Evolutionary conservation across 1,139 yeast species (phyloP), one percentile per base, ranked within the genome.

Genomic region (Komagataea norvegica): DNA sequence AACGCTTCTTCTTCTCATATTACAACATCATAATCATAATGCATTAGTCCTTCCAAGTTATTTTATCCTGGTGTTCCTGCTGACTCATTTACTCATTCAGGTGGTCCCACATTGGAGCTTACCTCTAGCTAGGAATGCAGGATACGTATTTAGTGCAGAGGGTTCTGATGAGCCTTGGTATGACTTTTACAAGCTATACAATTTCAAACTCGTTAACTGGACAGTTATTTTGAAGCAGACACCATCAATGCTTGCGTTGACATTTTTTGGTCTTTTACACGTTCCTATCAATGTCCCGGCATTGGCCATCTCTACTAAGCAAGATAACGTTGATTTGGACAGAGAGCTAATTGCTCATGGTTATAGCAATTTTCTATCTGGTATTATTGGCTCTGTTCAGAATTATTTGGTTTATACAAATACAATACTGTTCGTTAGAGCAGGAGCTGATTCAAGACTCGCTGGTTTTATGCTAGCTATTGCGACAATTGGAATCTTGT

Each of bases 271-370:
- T 5, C 83, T 91, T 31, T 65, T 91, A 38, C 98, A 91, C 56
- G 98, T 91, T 11, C 98, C 98, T 5, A 91, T 91, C 47, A 91
- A 91, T 57, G 96, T 91, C 8, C 98, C 98, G 3, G 97, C 98
- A 0, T 68, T 91, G 41, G 96, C 97, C 0, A 93, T 91, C 15
- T 82, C 95, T 3, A 74, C 85, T 5, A 86, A 88, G 5, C 83
- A 84, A 72, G 91, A 83, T 56, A 62, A 69, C 37, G 76, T 84
- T 47, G 95, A 89, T 55, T 95, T 91, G 19, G 95, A 91, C 59
- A 72, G 91, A 41, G 98, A 91, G 61, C 71, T 91, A 44, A 82
- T 89, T 29, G 96, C 97, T 1, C 98, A 91, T 61, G 98, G 98
- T 3, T 72, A 82, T 44, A 86, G 96, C n/a, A 91, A 91, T 56